Percentiles rank a stretch among this genome's conserved stretches.
Conservation (phyloP, 371 early-diverging fungal genomes). For the Mortierella sp. region DNA sequence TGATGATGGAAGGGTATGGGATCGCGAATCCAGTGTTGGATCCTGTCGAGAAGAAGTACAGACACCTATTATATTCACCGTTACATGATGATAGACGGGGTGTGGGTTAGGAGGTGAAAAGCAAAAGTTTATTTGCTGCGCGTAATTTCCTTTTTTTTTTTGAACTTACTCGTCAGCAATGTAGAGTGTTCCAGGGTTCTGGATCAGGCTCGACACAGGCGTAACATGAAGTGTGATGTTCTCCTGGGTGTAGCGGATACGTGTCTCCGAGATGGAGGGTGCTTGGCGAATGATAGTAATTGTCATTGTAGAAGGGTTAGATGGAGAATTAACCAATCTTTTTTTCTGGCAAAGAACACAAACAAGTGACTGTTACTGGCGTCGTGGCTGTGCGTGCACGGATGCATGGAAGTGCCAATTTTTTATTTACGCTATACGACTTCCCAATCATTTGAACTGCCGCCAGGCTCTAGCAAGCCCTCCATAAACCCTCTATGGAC, state of each 20-base stretch:
- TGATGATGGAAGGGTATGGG: slow-evolving; percentile 81
- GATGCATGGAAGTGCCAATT: not conserved
- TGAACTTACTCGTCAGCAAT: slow-evolving; percentile 45
- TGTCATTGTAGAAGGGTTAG: slow-evolving; percentile 23
- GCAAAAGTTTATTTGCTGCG: not conserved
- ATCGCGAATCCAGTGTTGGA: slow-evolving; percentile 70
- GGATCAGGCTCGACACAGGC: slow-evolving; percentile 37
- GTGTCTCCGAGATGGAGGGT: slow-evolving; percentile 30
- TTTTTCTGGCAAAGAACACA: not conserved
- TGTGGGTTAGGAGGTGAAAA: too few species aligned
- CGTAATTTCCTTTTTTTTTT: not conserved
- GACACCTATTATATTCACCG: slow-evolving; percentile 16
- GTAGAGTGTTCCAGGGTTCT: slow-evolving; percentile 53
- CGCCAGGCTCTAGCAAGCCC: slow-evolving; percentile 24
- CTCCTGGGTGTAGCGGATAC: slow-evolving; percentile 42
- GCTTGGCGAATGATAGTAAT: slow-evolving; percentile 50
- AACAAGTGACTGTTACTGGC: not conserved
- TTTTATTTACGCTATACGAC: slow-evolving; percentile 4
- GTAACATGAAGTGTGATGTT: slow-evolving; percentile 45
- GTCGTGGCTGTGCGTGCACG: slow-evolving; percentile 3
- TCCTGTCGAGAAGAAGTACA: slow-evolving; percentile 67
- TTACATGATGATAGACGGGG: not conserved
- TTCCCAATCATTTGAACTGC: slow-evolving; percentile 20
- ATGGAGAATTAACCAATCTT: not conserved
- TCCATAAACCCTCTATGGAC: slow-evolving; percentile 53